phyloP scores from a whole-genome alignment of 768 basidiomycete genomes.

The Tricholoma hemisulphureum region DNA sequence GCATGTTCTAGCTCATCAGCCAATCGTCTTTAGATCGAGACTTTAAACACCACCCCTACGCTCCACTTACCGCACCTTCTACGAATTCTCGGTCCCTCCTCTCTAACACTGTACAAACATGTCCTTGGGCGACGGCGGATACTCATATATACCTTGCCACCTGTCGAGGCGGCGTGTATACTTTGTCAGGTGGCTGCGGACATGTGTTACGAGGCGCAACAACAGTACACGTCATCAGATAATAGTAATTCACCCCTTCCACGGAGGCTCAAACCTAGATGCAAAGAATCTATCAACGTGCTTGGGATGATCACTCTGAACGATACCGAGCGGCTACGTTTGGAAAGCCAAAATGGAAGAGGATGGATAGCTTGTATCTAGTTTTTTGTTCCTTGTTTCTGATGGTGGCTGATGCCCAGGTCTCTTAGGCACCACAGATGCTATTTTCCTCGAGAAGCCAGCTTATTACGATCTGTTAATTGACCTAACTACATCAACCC shows the following conservation, averaged over 20 bases:
- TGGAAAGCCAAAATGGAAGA: conserved; percentile 54
- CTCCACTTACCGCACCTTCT: conserved; percentile 74
- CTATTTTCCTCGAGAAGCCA: conserved; percentile 80
- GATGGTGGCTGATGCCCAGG: background rate
- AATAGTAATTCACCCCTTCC: conserved; percentile 1
- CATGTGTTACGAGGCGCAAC: conserved; percentile 45
- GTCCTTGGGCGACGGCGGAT: conserved; percentile 71
- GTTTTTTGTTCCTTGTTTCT: conserved; percentile 1
- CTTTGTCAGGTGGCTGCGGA: conserved; percentile 69
- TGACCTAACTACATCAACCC: conserved; percentile 70
- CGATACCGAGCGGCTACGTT: conserved; percentile 62
- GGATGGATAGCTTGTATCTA: conserved; percentile 82
- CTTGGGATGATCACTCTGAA: conserved; percentile 79
- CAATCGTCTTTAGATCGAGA: conserved; percentile 20
- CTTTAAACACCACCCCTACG: conserved; percentile 46
- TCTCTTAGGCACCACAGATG: conserved; percentile 68
- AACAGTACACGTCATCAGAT: conserved; percentile 16
- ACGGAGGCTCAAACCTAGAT: conserved; percentile 35
- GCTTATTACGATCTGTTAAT: conserved; percentile 77
- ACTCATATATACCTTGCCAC: conserved; percentile 77
- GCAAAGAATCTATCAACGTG: conserved; percentile 58
- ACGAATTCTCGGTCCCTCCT: conserved; percentile 75
- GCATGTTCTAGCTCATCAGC: conserved; percentile 1
- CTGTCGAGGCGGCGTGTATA: conserved; percentile 76
- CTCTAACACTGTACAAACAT: conserved; percentile 77